A percentile compares a stretch with the other conserved stretches of the same genome.
phyloP scores from a whole-genome alignment of 2,329 filamentous ascomycete species.

The Monosporascus cannonballus region DNA sequence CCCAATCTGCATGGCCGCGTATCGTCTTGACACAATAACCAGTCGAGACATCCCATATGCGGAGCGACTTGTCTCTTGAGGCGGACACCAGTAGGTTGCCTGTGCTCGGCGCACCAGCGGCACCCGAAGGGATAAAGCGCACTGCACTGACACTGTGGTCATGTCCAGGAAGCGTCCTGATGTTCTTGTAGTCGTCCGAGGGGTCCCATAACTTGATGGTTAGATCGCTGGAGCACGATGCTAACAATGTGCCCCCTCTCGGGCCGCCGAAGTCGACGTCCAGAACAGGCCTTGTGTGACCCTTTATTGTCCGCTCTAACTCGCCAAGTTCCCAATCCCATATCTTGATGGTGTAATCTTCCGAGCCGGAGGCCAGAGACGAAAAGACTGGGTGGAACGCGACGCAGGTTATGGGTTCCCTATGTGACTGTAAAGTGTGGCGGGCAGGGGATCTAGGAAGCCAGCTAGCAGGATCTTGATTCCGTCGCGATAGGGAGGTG shows the following conservation, averaged over 20 bases:
- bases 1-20: constrained; percentile 80
- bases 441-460: constrained; percentile 76
- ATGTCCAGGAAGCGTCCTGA: constrained; percentile 82
- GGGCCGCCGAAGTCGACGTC: constrained; percentile 90
- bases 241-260: constrained; percentile 69
- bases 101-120: constrained; percentile 69
- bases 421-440: constrained; percentile 78
- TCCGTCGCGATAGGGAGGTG: constrained; percentile 66
- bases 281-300: constrained; percentile 81
- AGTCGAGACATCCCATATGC: constrained; percentile 89
- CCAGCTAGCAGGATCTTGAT: constrained; percentile 81
- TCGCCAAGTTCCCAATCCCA: constrained; percentile 97
- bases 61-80: constrained; percentile 75
- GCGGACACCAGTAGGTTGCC: constrained; percentile 83
- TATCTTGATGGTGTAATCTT: constrained; percentile 91
- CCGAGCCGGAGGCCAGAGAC: constrained; percentile 81
- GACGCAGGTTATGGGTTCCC: constrained; percentile 74
- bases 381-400: constrained; percentile 92
- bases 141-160: constrained; percentile 88
- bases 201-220: constrained; percentile 97
- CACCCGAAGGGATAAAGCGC: constrained; percentile 79
- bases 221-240: constrained; percentile 79
- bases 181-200: constrained; percentile 89
- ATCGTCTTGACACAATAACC: constrained; percentile 92
- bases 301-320: constrained; percentile 83